Evolutionary conservation across 768 basidiomycete species (phyloP).

Genomic region (Pisolithus microcarpus): DNA sequence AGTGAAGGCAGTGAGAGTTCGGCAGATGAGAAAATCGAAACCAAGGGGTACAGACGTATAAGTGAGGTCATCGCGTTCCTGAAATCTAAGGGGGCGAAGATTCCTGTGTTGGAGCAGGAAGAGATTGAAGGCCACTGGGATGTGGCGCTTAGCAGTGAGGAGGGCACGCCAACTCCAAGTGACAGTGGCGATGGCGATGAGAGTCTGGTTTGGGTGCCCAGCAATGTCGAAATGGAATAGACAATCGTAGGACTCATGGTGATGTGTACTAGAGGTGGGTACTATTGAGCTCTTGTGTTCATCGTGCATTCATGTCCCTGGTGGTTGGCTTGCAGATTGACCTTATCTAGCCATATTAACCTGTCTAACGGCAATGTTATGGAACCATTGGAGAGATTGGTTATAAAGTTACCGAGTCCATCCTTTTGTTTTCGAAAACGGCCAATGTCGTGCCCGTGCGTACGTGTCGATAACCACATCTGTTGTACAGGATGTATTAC

Average conservation of each 20-base stretch:
- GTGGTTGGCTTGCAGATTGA: too few relatives aligned
- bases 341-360: too few relatives aligned
- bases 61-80: slow-evolving; percentile 70
- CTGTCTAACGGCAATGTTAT: too few relatives aligned
- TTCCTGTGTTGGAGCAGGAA: slow-evolving; percentile 40
- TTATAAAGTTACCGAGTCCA: too few relatives aligned
- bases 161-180: slow-evolving; percentile 17
- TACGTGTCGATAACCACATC: too few relatives aligned
- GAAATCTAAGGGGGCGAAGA: slow-evolving; percentile 62
- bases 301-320: too few relatives aligned
- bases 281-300: neutral
- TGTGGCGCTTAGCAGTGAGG: slow-evolving; percentile 50
- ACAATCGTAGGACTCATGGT: slow-evolving; percentile 5
- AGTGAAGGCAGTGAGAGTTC: slow-evolving; percentile 17
- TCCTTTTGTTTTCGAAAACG: too few relatives aligned
- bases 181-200: slow-evolving; percentile 24
- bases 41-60: slow-evolving; percentile 54
- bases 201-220: slow-evolving; percentile 28
- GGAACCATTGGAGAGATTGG: too few relatives aligned
- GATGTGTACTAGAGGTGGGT: neutral
- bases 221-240: slow-evolving; percentile 8
- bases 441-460: too few relatives aligned
- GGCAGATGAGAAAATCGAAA: slow-evolving; percentile 15
- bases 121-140: slow-evolving; percentile 66
- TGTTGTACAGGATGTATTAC: too few relatives aligned